Conservation (phyloP, 2,329 filamentous ascomycete genomes). For the Nigrospora osmanthi region DNA sequence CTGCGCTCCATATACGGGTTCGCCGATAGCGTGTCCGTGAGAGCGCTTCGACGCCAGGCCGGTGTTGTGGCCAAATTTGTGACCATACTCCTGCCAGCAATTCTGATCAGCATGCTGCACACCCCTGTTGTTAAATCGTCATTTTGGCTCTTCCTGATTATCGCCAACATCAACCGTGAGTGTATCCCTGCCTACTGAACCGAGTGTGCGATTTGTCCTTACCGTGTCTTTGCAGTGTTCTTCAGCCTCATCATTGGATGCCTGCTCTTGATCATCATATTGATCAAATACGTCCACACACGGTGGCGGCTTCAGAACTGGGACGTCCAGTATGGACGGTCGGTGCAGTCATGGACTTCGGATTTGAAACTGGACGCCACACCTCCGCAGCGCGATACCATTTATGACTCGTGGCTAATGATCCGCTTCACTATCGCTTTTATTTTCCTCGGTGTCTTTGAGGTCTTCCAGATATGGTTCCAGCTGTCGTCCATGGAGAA, state of each 20-base stretch:
- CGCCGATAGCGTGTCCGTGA: slow-evolving; percentile 15
- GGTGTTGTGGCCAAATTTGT: slow-evolving; percentile 22
- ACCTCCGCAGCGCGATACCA: slow-evolving; percentile 13
- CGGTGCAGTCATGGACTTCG: slow-evolving; percentile 12
- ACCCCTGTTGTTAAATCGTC: slow-evolving; percentile 17
- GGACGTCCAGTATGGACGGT: slow-evolving; percentile 16
- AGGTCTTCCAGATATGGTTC: slow-evolving; percentile 23
- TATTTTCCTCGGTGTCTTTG: slow-evolving; percentile 23
- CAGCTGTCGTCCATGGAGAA: slow-evolving; percentile 18
- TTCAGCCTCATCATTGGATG: slow-evolving; percentile 22
- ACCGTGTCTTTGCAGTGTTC: slow-evolving; percentile 19
- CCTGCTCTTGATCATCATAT: slow-evolving; percentile 24
- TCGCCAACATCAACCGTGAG: slow-evolving; percentile 28
- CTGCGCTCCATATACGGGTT: slow-evolving; percentile 25
- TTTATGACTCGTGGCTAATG: slow-evolving; percentile 31
- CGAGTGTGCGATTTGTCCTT: not conserved
- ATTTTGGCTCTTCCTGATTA: slow-evolving; percentile 19
- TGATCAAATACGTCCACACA: slow-evolving; percentile 29
- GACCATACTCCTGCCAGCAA: slow-evolving; percentile 25
- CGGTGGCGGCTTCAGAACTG: slow-evolving; percentile 20
- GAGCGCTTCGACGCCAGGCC: slow-evolving; percentile 15
- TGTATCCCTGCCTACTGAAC: not conserved
- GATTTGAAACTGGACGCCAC: slow-evolving; percentile 7
- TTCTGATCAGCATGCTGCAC: slow-evolving; percentile 25
- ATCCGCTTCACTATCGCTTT: slow-evolving; percentile 29